A percentile compares a stretch with the other conserved stretches of the same genome.
These are phyloP conservation scores for Xylariaceae sp. DNA, from an alignment of 2,329 filamentous ascomycete species.

Conservation along the genomic window DNA sequence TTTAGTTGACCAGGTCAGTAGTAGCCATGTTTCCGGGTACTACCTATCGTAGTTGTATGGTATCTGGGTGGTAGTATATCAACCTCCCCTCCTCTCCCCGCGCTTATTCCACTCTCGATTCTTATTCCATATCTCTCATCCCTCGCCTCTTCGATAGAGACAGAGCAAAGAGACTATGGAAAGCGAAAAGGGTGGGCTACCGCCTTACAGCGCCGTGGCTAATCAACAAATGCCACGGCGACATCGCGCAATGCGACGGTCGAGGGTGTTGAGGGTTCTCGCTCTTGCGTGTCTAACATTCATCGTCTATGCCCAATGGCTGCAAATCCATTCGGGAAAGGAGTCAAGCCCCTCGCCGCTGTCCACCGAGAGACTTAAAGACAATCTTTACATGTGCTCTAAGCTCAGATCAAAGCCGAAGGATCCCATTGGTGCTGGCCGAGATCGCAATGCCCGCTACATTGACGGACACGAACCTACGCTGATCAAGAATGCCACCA, in stretches of 20 bases:
- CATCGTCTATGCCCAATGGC: conserved; percentile 47
- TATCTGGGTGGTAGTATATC: too few species aligned
- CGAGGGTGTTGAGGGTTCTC: conserved; percentile 40
- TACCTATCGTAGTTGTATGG: too few species aligned
- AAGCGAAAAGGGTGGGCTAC: conserved; percentile 40
- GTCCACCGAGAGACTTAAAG: conserved; percentile 48
- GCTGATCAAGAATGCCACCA: conserved; percentile 60
- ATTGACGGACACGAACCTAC: conserved; percentile 54
- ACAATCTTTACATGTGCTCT: conserved; percentile 51
- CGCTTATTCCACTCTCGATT: neutral
- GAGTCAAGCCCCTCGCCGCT: conserved; percentile 31
- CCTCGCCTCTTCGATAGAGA: neutral
- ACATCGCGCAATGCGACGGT: conserved; percentile 37
- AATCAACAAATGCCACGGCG: conserved; percentile 24
- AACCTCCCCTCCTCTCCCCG: too few species aligned
- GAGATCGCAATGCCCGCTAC: conserved; percentile 56
- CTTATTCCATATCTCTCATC: neutral
- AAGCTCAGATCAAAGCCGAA: conserved; percentile 49
- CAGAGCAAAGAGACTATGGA: conserved; percentile 22
- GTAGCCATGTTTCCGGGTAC: too few species aligned
- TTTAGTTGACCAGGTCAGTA: too few species aligned
- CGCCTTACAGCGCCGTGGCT: conserved; percentile 39
- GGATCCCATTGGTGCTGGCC: conserved; percentile 51
- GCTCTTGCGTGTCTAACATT: conserved; percentile 46
- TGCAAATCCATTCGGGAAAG: conserved; percentile 32